A percentile compares a stretch with the other conserved stretches of the same genome.
Conservation (phyloP, 108 stramenopile genomes). For the Nitzschia sp. region DNA sequence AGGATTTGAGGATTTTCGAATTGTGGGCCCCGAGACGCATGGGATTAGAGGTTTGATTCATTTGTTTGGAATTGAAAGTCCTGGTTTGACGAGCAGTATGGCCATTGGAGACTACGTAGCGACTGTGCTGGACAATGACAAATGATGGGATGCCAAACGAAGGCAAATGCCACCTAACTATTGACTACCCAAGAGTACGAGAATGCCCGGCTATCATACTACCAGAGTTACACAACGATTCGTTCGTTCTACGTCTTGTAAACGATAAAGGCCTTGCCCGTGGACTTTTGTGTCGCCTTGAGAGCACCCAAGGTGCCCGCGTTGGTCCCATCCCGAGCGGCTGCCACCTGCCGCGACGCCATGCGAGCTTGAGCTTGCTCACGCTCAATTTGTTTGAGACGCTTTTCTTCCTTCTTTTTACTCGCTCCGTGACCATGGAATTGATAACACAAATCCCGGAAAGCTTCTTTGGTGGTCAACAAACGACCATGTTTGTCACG, state of each 20-base stretch:
- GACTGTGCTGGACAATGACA: constrained; percentile 11
- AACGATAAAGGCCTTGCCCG: constrained; percentile 90
- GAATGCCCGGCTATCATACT: too few relatives aligned
- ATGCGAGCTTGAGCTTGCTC: constrained; percentile 70
- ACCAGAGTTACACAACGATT: too few relatives aligned
- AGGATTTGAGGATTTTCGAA: constrained; percentile 63
- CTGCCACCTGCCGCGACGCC: constrained; percentile 53
- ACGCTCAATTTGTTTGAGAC: constrained; percentile 73
- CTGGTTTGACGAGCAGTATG: constrained; percentile 83
- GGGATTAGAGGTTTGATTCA: constrained; percentile 69
- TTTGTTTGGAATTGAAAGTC: constrained; percentile 86
- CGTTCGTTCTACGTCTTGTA: constrained; percentile 83
- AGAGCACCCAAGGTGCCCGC: constrained; percentile 84
- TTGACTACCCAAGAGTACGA: too few relatives aligned
- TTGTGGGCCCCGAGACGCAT: constrained; percentile 52
- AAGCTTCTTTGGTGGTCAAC: constrained; percentile 94
- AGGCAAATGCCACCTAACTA: too few relatives aligned
- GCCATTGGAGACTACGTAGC: constrained; percentile 70
- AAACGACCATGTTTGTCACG: constrained; percentile 93
- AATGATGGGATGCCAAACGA: not conserved
- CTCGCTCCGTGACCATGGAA: constrained; percentile 96
- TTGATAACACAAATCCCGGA: constrained; percentile 94
- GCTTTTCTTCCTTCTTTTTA: constrained; percentile 94
- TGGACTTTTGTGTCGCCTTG: constrained; percentile 87
- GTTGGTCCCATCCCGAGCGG: constrained; percentile 43